A percentile compares a stretch with the other conserved stretches of the same genome.
phyloP scores from a whole-genome alignment of 2,329 filamentous ascomycete genomes.

The Scedosporium apiospermum region DNA sequence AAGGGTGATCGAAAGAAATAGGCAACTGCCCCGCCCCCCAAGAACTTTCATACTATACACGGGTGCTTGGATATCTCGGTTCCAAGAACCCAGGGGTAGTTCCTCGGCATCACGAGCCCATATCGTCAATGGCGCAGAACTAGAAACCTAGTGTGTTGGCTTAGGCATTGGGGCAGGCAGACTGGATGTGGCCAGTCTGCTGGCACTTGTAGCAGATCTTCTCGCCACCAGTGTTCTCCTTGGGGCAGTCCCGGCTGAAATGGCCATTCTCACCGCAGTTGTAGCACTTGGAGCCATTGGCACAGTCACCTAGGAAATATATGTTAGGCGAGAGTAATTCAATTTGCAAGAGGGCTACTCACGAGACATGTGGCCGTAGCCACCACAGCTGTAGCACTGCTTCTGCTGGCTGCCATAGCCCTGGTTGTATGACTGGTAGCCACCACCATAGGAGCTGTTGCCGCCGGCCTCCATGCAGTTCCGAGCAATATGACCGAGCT shows the following conservation, averaged over 20 bases:
- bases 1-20: constrained; percentile 2
- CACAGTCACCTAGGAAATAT: constrained; percentile 66
- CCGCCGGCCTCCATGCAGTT: constrained; percentile 65
- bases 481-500: constrained; percentile 91
- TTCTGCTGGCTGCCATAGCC: constrained; percentile 52
- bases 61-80: constrained; percentile 3
- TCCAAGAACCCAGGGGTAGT: constrained; percentile 2
- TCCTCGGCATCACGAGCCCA: not conserved
- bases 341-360: constrained; percentile 22
- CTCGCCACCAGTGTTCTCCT: constrained; percentile 77
- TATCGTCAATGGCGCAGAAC: not conserved
- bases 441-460: constrained; percentile 39
- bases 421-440: constrained; percentile 33
- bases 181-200: constrained; percentile 80
- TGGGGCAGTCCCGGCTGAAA: constrained; percentile 90
- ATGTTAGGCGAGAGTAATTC: not conserved
- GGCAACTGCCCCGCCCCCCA: not conserved
- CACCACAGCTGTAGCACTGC: constrained; percentile 98
- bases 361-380: constrained; percentile 93
- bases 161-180: constrained; percentile 79
- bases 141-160: constrained; percentile 10
- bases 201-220: constrained; percentile 98
- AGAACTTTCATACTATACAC: constrained; percentile 7
- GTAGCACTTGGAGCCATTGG: constrained; percentile 99
- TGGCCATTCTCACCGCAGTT: constrained; percentile 94